Evolutionary conservation across 208 protist species (phyloP), one percentile per base, ranked within the genome.

Genomic region (Endotrypanum monterogeii): DNA sequence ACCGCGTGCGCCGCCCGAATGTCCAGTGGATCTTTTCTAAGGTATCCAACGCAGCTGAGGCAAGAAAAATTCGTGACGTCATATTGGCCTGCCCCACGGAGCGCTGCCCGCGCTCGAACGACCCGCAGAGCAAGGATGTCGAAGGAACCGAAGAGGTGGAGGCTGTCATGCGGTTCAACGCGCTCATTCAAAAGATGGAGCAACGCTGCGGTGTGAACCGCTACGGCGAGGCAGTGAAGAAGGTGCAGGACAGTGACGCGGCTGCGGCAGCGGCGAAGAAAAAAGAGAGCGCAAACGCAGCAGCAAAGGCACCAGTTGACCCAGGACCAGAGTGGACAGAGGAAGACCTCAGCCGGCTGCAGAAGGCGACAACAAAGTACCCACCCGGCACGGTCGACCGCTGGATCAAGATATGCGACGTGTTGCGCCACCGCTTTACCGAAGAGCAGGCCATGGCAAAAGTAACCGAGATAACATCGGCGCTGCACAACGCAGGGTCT

Each of bases 351-450:
- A 69, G 79, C 32, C 86, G 93, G n/a, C 87, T 99, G 39, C 89
- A 97, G 63, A 99, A 99, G 82, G 98, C 94, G 8, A 96, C 91
- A 11, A 89, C 90, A 37, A 98, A 98, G 78, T 99, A 90, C 77
- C 98, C 98, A 25, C 91, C 91, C 14, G 97, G 97, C 46, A 85
- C 93, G 3, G 75, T 91, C 25, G 93, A 99, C 46, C 87, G 98
- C 65, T 99, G 98, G 98, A 78, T 82, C 30, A 94, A 92, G 54
- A 97, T 99, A 65, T 79, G 90, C 28, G 77, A 86, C 25, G 76
- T 89, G 35, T 77, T 98, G 61, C 83, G 80, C 8, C 82, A 93
- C 67, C 92, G 89, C 67, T 94, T 92, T 76, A 94, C 88, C 8
- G 86, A 93, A 63, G 89, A 98, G 63, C 89, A 98, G 82, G 93